Conservation (phyloP, 23 red algal genomes). For the Gracilaria gracilis region DNA sequence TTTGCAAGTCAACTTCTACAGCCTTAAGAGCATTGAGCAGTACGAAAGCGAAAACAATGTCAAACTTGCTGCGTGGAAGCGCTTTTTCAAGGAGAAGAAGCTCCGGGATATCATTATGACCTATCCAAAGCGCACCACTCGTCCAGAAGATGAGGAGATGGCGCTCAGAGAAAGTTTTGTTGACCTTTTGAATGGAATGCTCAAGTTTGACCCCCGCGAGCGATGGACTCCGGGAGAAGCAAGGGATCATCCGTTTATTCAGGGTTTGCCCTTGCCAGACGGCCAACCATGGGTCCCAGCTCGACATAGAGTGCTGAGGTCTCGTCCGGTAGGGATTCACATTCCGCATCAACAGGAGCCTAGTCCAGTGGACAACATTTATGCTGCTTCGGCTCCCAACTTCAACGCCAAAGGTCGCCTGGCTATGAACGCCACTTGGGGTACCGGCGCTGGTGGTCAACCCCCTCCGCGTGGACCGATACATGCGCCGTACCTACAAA, state of each 20-base stretch:
- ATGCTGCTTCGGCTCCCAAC: constrained; percentile 61
- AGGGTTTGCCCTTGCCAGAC: constrained; percentile 40
- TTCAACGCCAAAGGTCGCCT: constrained; percentile 51
- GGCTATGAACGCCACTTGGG: constrained; percentile 47
- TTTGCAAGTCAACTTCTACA: constrained; percentile 23
- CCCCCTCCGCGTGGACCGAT: constrained; percentile 20
- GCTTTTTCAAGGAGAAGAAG: constrained; percentile 84
- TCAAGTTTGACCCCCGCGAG: constrained; percentile 82
- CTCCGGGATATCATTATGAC: constrained; percentile 84
- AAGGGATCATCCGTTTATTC: constrained; percentile 88
- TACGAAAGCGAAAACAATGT: constrained; percentile 62
- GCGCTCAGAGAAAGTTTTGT: constrained; percentile 76
- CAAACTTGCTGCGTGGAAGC: constrained; percentile 66
- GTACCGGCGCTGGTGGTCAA: constrained; percentile 46
- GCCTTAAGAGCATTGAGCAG: constrained; percentile 46
- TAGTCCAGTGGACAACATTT: constrained; percentile 32
- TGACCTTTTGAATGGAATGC: constrained; percentile 79
- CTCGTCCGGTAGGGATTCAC: constrained; percentile 48
- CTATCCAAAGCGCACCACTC: constrained; percentile 34
- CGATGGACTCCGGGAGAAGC: constrained; percentile 93
- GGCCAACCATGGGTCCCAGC: constrained; percentile 77
- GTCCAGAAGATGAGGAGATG: constrained; percentile 44
- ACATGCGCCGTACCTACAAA: constrained; percentile 17
- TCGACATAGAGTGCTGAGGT: constrained; percentile 15
- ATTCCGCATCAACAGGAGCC: constrained; percentile 19